A percentile compares a stretch with the other conserved stretches of the same genome.
Conservation (phyloP, 2,329 filamentous ascomycete genomes). For the Alternaria sp. region DNA sequence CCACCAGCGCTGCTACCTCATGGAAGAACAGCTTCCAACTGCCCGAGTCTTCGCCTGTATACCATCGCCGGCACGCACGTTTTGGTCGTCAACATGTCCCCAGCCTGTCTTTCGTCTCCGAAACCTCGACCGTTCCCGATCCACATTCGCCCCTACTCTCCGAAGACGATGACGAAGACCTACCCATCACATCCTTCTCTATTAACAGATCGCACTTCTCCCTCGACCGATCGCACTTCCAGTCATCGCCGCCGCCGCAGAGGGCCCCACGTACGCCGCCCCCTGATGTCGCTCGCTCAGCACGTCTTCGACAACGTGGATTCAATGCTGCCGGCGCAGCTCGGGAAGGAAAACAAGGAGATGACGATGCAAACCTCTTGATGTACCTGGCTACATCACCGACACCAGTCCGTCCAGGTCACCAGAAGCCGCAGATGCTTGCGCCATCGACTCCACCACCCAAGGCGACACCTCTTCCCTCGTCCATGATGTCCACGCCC, state of each 20-base stretch:
- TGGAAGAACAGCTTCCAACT: conserved; percentile 82
- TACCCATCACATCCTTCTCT: conserved; percentile 78
- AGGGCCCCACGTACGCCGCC: conserved; percentile 52
- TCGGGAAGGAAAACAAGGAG: conserved; percentile 64
- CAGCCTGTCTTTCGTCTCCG: conserved; percentile 79
- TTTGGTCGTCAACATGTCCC: conserved; percentile 74
- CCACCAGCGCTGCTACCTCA: conserved; percentile 63
- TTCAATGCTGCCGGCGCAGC: conserved; percentile 48
- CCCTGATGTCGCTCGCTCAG: conserved; percentile 48
- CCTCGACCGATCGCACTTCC: conserved; percentile 61
- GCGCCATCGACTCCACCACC: conserved; percentile 63
- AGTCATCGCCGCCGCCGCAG: conserved; percentile 74
- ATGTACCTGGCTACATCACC: conserved; percentile 93
- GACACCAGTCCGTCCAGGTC: conserved; percentile 72
- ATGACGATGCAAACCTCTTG: conserved; percentile 84
- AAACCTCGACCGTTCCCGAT: conserved; percentile 71
- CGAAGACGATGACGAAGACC: conserved; percentile 83
- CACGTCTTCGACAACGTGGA: conserved; percentile 49
- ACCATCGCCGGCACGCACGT: conserved; percentile 74
- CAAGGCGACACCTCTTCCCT: conserved; percentile 69
- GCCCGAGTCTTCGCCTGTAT: conserved; percentile 85
- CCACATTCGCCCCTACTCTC: conserved; percentile 64
- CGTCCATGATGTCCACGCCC: conserved; percentile 88
- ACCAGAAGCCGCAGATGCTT: conserved; percentile 55
- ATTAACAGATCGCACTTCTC: conserved; percentile 64